These are phyloP conservation scores for Rhodotorula babjevae DNA, from an alignment of 768 basidiomycete genomes.

Conservation along the genomic window DNA sequence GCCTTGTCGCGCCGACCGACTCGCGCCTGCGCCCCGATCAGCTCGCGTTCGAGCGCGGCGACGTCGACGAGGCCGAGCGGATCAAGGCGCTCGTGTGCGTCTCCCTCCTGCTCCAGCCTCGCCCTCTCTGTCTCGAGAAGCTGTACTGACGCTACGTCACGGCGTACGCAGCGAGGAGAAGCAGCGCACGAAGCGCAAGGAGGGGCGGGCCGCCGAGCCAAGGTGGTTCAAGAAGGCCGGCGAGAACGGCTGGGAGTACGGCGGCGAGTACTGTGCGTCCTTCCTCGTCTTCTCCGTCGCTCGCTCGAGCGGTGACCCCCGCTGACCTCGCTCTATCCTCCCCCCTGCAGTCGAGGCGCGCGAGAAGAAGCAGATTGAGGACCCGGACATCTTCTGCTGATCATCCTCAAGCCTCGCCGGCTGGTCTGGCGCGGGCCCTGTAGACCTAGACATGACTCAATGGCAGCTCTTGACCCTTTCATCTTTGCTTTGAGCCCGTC, in stretches of 20 bases:
- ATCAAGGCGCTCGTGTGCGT: slow-evolving; percentile 61
- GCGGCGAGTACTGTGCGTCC: slow-evolving; percentile 32
- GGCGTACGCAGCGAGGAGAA: slow-evolving; percentile 57
- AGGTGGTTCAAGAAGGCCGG: slow-evolving; percentile 25
- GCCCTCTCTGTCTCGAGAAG: too few relatives aligned
- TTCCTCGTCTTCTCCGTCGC: too few relatives aligned
- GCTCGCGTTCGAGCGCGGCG: slow-evolving; percentile 84
- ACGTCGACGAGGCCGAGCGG: slow-evolving; percentile 73
- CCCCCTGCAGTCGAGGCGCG: slow-evolving; percentile 20
- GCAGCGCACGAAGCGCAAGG: slow-evolving; percentile 51
- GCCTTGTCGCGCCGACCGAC: slow-evolving; percentile 72
- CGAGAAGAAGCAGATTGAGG: slow-evolving; percentile 24
- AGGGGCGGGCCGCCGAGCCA: slow-evolving; percentile 1
- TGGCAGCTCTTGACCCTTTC: too few relatives aligned
- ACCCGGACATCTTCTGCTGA: slow-evolving; percentile 32
- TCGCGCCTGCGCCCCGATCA: slow-evolving; percentile 89
- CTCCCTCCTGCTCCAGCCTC: too few relatives aligned
- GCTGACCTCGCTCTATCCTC: background rate
- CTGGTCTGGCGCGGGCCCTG: too few relatives aligned
- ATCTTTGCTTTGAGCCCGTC: too few relatives aligned
- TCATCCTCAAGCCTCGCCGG: too few relatives aligned
- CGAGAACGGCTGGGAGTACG: slow-evolving; percentile 21
- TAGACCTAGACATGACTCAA: too few relatives aligned
- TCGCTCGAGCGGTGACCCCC: background rate
- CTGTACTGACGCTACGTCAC: too few relatives aligned